Conservation (phyloP, 2,329 filamentous ascomycete genomes). For the Colletotrichum plurivorum region DNA sequence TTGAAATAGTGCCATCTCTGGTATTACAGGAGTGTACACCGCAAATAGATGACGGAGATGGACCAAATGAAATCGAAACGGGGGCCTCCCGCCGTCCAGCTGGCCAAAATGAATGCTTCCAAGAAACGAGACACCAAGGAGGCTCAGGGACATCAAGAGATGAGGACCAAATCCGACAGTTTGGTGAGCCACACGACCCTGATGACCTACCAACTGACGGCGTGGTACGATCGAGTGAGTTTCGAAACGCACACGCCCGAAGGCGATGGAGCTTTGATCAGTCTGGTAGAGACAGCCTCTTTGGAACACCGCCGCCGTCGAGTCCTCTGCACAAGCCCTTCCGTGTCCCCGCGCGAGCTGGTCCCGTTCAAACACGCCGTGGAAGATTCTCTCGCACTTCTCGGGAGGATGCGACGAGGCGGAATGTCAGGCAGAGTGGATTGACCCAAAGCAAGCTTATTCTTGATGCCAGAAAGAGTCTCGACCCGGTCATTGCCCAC, state of each 20-base stretch:
- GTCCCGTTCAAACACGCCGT: neutral
- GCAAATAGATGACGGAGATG: constrained; percentile 3
- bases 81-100: neutral
- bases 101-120: neutral
- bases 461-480: neutral
- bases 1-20: neutral
- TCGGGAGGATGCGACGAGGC: neutral
- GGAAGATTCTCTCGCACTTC: neutral
- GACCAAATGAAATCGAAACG: constrained; percentile 2
- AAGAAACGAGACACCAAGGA: constrained; percentile 11
- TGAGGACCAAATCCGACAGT: constrained; percentile 16
- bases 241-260: neutral
- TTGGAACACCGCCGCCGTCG: constrained; percentile 31
- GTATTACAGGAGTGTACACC: neutral
- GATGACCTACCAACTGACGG: neutral
- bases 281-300: neutral
- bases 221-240: neutral
- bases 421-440: neutral
- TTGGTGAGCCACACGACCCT: constrained; percentile 1
- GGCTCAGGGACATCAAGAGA: constrained; percentile 20
- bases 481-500: neutral
- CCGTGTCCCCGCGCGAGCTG: constrained; percentile 1
- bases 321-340: constrained; percentile 26
- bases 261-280: constrained; percentile 9
- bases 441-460: constrained; percentile 15